Evolutionary conservation across 148 eudicot species (phyloP), one percentile per base, ranked within the genome.

Genomic region (Gaultheria prostrata): DNA sequence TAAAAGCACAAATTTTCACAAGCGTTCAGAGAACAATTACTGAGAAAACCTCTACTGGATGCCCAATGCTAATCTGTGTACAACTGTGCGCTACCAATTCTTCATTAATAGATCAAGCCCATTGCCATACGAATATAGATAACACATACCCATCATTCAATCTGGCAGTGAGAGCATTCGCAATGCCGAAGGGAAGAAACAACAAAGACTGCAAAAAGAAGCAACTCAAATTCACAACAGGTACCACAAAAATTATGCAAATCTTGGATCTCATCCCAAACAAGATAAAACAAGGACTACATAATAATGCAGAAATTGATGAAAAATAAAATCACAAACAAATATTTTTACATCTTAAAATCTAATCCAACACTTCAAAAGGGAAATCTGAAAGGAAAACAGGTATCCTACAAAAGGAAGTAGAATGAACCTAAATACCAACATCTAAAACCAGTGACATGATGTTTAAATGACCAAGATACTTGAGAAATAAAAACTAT

Each of bases 151-250:
- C 99, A 50, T 94, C 92, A 91, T 96, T 94, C 69, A 96, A 91
- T 85, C 89, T 89, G 80, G 99, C 95, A 83, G 99, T 93, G 90
- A 96, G 91, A 81, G 92, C 87, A 83, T 96, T 96, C 82, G 99
- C 98, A 89, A 96, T 93, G 81, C 94, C 99, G 39, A 96, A 86
- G 61, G 98, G 99, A 74, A 96, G 94, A 90, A 89, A 96, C 70
- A 94, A 65, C 65, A 96, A 86, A 26, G 97, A 89, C 99, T 96
- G 97, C 86, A 90, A 69, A 33, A 54, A 13, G 73, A 43, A 79
- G 32, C 61, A 80, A 53, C 51, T 63, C 11, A 63, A 17, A 43
- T 26, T 78, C 45, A 53, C n/a, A 78, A 78, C 5, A 78, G 59
- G 15, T 78, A 77, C 28, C 79, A 24, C 18, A 9, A 77, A 50